phyloP scores from a whole-genome alignment of 306 rosid genomes.

The Pterocarpus santalinus region DNA sequence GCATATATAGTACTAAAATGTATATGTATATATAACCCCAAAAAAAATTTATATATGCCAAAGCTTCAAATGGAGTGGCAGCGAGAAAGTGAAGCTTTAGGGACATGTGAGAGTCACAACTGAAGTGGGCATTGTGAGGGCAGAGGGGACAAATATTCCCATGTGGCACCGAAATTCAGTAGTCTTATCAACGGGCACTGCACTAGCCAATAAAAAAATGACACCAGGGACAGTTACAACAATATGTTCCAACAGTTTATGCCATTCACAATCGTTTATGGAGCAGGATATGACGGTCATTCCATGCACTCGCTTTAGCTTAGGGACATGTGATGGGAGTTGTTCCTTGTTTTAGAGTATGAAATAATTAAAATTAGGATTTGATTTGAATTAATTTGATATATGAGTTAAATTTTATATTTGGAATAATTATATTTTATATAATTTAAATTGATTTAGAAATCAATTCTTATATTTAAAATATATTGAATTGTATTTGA shows the following conservation, averaged over 20 bases:
- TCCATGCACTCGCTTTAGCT: too few species aligned
- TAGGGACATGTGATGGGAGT: too few species aligned
- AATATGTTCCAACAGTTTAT: neutral
- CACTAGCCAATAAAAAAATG: neutral
- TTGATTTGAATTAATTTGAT: too few species aligned
- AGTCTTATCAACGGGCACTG: neutral
- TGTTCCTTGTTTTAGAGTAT: too few species aligned
- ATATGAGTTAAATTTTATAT: too few species aligned
- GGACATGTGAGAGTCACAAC: constrained; percentile 34
- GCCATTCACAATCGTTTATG: too few species aligned
- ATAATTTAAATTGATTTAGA: too few species aligned
- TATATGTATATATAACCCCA: neutral
- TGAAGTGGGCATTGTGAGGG: neutral
- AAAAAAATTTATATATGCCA: neutral
- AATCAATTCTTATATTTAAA: too few species aligned
- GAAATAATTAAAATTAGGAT: too few species aligned
- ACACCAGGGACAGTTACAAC: neutral
- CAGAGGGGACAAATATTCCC: neutral
- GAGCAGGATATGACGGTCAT: too few species aligned
- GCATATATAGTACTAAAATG: neutral
- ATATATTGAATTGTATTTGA: too few species aligned
- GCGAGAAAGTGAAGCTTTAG: neutral
- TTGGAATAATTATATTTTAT: too few species aligned
- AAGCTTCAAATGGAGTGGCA: neutral
- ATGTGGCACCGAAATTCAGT: neutral